Base-by-base conservation (phyloP, 331 rosid genomes). In the Arachis monticola region DNA sequence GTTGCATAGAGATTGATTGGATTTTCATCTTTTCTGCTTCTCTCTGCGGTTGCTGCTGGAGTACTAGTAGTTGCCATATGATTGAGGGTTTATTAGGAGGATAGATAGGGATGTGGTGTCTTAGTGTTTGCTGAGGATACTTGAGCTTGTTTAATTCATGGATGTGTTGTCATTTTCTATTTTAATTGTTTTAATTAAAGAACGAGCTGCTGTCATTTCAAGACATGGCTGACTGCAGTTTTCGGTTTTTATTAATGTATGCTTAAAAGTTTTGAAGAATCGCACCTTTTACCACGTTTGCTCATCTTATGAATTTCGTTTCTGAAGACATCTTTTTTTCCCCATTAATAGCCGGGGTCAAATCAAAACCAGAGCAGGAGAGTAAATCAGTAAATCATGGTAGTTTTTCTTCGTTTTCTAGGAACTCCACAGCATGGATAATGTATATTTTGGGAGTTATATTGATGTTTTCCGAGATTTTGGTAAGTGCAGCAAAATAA, bases 1-100 rank as follows among this genome's bases (percentile, higher is more conserved):
- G 87, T 84, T 69, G 87, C 85, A 6, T 84, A 84, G 83, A 69
- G 69, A 48, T 38, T 14, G 70, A 5, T 14, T 60, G 31, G 2
- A 32, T 7, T 67, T 31, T 79, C 57, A 35, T 53, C 10, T 8
- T 5, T 60, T 59, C 11, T 67, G 47, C 47, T 62, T 30, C 60
- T 30, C 60, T 9, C 10, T 41, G 65, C 10, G 6, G 58, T 56
- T 2, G 22, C 59, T 1, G 8, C 8, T 62, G 64, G 70, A 65
- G 73, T 61, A 55, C 55, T 75, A 27, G 30, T 27, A 27, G 30
- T 47, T 64, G 17, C 64, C 2, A 41, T 56, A 12, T 62, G 22
- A 13, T 70, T 72, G 44, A 56, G 52, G 70, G 47, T 62, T 57
- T 6, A 14, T 56, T 46, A 69, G 61, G 64, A 64, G 72, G 63